Evolutionary conservation across 768 basidiomycete species (phyloP).

Genomic region (Mycena filopes): DNA sequence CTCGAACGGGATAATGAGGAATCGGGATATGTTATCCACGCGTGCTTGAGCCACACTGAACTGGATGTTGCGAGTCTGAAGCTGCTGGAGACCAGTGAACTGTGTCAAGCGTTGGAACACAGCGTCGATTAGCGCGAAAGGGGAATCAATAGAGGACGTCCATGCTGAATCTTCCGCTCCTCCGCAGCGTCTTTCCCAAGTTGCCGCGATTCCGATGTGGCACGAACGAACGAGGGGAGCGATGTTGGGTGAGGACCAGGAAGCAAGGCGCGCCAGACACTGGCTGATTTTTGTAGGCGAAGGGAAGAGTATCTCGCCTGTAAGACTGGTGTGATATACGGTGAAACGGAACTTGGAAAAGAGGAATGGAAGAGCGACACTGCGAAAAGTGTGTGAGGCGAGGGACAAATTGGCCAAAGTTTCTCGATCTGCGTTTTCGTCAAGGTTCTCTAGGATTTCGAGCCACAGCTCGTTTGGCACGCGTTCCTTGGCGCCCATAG

Average conservation of each 20-base stretch:
- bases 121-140: constrained; percentile 1
- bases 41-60: constrained; percentile 11
- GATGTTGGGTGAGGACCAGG: constrained; percentile 4
- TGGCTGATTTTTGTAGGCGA: background rate
- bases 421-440: background rate
- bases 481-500: too few relatives aligned
- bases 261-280: constrained; percentile 2
- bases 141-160: background rate
- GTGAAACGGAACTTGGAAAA: constrained; percentile 3
- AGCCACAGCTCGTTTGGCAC: constrained; percentile 7
- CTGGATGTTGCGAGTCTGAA: background rate
- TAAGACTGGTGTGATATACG: background rate
- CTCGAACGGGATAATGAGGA: background rate
- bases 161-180: background rate
- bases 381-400: background rate
- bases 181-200: background rate
- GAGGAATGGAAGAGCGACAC: background rate
- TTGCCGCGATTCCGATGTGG: background rate
- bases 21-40: background rate
- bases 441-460: background rate
- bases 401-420: background rate
- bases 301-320: background rate
- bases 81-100: constrained; percentile 5
- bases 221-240: constrained; percentile 6
- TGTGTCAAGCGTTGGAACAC: background rate